Evolutionary conservation across 108 stramenopile species (phyloP).

Genomic region (Chaetoceros muelleri): DNA sequence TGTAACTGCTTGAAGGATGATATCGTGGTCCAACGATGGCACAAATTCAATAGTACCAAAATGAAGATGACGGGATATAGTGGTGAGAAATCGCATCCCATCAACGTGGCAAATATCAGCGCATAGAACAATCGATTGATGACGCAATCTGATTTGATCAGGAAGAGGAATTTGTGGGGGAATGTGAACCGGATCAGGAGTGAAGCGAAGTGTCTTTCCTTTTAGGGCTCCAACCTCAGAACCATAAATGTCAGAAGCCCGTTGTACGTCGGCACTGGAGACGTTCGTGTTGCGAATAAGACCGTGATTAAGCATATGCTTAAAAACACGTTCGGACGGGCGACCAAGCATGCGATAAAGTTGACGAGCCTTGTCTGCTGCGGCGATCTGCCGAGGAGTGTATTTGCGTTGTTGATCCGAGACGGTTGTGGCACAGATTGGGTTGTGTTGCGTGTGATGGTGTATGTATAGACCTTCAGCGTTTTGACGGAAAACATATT

Average conservation of each 20-base stretch:
- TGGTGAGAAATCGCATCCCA: too few species aligned
- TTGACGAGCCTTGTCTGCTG: conserved; percentile 9
- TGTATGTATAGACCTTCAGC: neutral
- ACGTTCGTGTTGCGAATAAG: conserved; percentile 22
- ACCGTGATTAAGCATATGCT: too few species aligned
- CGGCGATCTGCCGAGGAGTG: neutral
- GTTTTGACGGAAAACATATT: conserved; percentile 2
- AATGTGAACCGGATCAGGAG: too few species aligned
- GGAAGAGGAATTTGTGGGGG: too few species aligned
- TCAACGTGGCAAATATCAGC: too few species aligned
- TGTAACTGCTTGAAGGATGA: neutral
- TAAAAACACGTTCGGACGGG: too few species aligned
- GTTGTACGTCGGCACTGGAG: conserved; percentile 2
- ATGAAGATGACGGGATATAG: too few species aligned
- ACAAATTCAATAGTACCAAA: too few species aligned
- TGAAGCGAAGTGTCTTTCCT: conserved; percentile 12
- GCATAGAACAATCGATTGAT: too few species aligned
- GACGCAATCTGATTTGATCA: too few species aligned
- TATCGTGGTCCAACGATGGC: too few species aligned
- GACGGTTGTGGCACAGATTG: conserved; percentile 3
- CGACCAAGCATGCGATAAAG: too few species aligned
- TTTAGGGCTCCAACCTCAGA: conserved; percentile 11
- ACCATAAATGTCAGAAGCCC: conserved; percentile 17
- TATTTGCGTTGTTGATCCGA: neutral
- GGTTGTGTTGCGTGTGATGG: neutral